Evolutionary conservation across 768 basidiomycete genomes (phyloP), one percentile per base, ranked within the genome.

Genomic region (Leccinum uliginosum): DNA sequence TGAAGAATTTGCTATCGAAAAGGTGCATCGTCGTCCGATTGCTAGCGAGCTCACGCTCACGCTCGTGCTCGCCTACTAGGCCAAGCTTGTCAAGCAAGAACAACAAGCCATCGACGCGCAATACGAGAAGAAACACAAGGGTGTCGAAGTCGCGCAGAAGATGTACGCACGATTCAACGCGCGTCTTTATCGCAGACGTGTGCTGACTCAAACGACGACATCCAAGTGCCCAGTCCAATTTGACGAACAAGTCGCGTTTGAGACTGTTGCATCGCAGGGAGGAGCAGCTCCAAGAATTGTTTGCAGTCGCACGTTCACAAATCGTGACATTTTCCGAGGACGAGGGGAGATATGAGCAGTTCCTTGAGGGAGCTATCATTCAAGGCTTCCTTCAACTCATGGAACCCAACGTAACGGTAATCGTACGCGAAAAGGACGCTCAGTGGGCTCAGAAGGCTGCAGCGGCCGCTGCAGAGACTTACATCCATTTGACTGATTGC

Each of bases 1-100:
- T 60, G 95, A 98, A 72, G 96, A 99, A 76, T 98, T 98, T 69
- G 90, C 96, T 19, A 98, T 99, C 63, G 97, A 99, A 73, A 99
- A 99, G 83, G 95, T 86, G 26, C 50, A 1, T 5, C 8, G 1
- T 46, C n/a, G 30, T 47, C 50, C 24, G 14, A 24, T 32, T 12
- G 7, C 14, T 14, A 17, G 27, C 30, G 19, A 11, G 3, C 10
- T n/a, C 2, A 32, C 23, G n/a, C 19, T n/a, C 21, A 10, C 21
- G 11, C 19, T 43, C 45, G 4, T 2, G 8, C 30, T 19, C n/a
- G 11, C 9, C 43, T 6, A 8, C 2, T 17, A 98, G 95, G 96
- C 95, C 50, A 97, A 93, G 75, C 87, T 98, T 57, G 96, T 99
- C 24, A 93, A 94, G 71, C 92, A 95, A 71, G 96, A 99, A 73